Evolutionary conservation across 148 eudicot species (phyloP).

Genomic region (Salicornia ramosissima): DNA sequence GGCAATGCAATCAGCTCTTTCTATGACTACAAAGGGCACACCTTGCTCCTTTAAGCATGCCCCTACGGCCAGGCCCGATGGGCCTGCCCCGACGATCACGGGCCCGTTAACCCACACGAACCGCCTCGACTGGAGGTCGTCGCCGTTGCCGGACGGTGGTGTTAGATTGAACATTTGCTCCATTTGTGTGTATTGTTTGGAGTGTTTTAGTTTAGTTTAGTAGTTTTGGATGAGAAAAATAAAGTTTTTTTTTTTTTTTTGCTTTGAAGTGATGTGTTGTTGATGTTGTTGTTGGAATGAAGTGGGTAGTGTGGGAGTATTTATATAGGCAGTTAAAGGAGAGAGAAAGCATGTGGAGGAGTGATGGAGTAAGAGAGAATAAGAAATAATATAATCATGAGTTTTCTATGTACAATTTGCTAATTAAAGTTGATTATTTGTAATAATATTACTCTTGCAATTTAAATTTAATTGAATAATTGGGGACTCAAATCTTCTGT

Average conservation of each 20-base stretch:
- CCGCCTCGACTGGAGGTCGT: slow-evolving; percentile 30
- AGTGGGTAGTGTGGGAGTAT: slow-evolving; percentile 5
- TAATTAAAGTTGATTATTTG: too few relatives aligned
- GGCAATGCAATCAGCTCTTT: slow-evolving; percentile 76
- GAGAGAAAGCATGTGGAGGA: slow-evolving; percentile 27
- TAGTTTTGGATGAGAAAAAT: background rate
- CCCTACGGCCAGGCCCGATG: slow-evolving; percentile 83
- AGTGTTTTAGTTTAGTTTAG: background rate
- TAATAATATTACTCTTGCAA: slow-evolving; percentile 14
- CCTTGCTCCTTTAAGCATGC: slow-evolving; percentile 70
- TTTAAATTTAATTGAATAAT: slow-evolving; percentile 10
- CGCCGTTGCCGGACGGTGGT: background rate
- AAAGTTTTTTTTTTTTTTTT: background rate
- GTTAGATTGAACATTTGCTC: slow-evolving; percentile 18
- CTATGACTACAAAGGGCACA: slow-evolving; percentile 65
- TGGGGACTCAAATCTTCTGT: background rate
- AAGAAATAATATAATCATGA: slow-evolving; percentile 18
- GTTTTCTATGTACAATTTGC: too few relatives aligned
- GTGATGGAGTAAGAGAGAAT: slow-evolving; percentile 9
- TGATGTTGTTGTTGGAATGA: slow-evolving; percentile 19
- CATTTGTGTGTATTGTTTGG: slow-evolving; percentile 5
- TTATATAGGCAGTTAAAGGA: slow-evolving; percentile 28
- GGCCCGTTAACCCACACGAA: slow-evolving; percentile 84
- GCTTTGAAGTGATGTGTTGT: slow-evolving; percentile 6
- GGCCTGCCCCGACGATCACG: slow-evolving; percentile 84